Base-by-base conservation (phyloP, 768 basidiomycete species). In the Ephemerocybe angulata region DNA sequence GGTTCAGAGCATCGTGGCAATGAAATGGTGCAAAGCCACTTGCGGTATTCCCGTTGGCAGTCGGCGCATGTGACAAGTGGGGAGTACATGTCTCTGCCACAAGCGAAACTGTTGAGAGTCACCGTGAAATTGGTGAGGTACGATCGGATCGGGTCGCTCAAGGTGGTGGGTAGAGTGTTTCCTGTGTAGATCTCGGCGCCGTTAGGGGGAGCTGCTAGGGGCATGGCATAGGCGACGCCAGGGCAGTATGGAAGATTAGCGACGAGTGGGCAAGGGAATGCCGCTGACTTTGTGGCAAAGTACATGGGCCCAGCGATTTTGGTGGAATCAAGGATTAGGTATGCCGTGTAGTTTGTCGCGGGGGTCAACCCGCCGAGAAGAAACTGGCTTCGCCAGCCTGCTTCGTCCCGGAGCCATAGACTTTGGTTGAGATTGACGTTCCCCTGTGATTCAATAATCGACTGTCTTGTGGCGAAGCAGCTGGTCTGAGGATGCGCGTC, bases 61-160 rank as follows among this genome's bases (percentile, higher is more conserved):
- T 89, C 86, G 13, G 80, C 76, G 63, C 93, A 95, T 3, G 83
- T 81, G 25, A 88, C 82, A 21, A 93, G 68, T 0, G 88, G 87
- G 5, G 89, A 92, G 71, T 92, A 95, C 52, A 75, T 63, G 63
- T 93, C 90, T 27, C 88, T 80, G 17, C 89, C 88, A 65, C 93
- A 94, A 1, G 90, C 81, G 57, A 85, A 82, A 3, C 87, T 88
- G 29, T 80, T 77, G 8, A 95, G 81, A 19, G 82, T 78, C 1
- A 78, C 76, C 1, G 90, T 87, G 68, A 94, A 92, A 69, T 91
- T 90, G 47, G 83, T 68, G 58, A 94, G 68, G 56, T 80, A 82
- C 22, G 76, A 70, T 40, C 85, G 62, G 40, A 92, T 76, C 6
- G 80, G 78, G 11, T 65, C 63, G 19, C 78, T 70, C n/a, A 90